Percentiles rank a stretch among this genome's conserved stretches.
These are phyloP conservation scores for Diaporthe sp. DNA, from an alignment of 2,329 filamentous ascomycete species.

Conservation along the genomic window DNA sequence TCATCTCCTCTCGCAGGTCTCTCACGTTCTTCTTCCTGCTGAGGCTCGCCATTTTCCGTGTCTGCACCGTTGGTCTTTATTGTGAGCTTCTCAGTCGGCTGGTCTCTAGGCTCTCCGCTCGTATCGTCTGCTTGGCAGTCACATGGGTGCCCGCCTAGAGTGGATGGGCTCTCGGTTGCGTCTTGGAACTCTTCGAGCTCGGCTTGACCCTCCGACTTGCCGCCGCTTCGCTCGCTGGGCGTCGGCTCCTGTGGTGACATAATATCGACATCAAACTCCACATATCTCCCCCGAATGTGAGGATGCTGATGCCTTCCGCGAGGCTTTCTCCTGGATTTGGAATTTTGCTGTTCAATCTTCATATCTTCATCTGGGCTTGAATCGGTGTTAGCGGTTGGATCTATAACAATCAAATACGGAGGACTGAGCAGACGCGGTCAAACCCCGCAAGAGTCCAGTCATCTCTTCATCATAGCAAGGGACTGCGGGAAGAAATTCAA, in stretches of 20 bases:
- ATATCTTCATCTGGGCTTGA: constrained; percentile 60
- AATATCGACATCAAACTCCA: constrained; percentile 49
- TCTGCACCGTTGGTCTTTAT: too few relatives aligned
- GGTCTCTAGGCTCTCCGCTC: not conserved
- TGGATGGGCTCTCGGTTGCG: not conserved
- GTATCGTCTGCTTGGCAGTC: not conserved
- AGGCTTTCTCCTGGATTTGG: constrained; percentile 47
- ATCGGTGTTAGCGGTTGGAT: not conserved
- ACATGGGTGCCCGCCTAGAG: not conserved
- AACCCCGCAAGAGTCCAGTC: too few relatives aligned
- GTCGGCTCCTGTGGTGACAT: constrained; percentile 42
- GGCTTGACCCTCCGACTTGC: not conserved
- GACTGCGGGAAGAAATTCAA: not conserved
- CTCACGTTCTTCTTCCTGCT: not conserved
- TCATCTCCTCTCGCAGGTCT: not conserved
- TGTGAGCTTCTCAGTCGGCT: not conserved
- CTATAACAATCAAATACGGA: not conserved
- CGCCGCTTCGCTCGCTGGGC: not conserved
- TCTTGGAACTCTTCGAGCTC: constrained; percentile 13
- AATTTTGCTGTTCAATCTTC: constrained; percentile 48
- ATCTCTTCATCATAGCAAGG: too few relatives aligned
- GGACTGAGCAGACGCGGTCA: not conserved
- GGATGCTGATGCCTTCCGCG: not conserved
- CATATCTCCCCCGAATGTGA: not conserved
- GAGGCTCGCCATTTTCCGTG: not conserved